A percentile compares a stretch with the other conserved stretches of the same genome.
Evolutionary conservation across 2,329 filamentous ascomycete species (phyloP).

Genomic region (Drechslerella coelobrocha): DNA sequence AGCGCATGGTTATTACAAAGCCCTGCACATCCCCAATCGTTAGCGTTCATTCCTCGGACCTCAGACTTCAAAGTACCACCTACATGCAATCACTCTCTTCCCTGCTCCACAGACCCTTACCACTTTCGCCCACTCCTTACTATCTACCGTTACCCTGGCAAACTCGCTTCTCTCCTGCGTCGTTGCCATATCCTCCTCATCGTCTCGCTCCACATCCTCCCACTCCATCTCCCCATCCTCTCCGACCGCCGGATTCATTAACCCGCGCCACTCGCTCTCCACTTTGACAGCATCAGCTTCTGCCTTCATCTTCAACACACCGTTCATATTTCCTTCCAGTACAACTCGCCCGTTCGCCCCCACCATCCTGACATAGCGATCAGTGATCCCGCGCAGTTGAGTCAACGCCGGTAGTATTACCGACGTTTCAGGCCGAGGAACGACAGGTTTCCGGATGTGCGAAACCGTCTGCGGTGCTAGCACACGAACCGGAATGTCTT

Average conservation of each 20-base stretch:
- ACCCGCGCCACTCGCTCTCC: conserved; percentile 80
- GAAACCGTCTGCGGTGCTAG: conserved; percentile 83
- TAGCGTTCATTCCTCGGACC: conserved; percentile 50
- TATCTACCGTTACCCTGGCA: conserved; percentile 89
- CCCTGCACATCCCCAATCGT: conserved; percentile 57
- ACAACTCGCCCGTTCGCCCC: conserved; percentile 75
- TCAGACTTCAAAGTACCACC: conserved; percentile 55
- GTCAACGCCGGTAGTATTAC: conserved; percentile 86
- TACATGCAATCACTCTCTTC: conserved; percentile 89
- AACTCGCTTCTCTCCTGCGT: conserved; percentile 72
- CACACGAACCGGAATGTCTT: conserved; percentile 94
- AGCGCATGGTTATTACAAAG: conserved; percentile 81
- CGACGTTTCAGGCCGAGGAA: conserved; percentile 90
- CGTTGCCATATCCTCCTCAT: conserved; percentile 72
- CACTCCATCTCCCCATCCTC: conserved; percentile 74
- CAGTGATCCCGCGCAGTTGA: conserved; percentile 90
- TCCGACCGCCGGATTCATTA: conserved; percentile 80
- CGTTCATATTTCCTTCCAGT: conserved; percentile 92
- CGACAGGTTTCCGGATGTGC: conserved; percentile 88
- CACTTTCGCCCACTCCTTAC: conserved; percentile 92
- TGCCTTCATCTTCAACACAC: conserved; percentile 78
- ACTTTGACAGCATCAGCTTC: conserved; percentile 84
- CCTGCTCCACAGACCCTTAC: conserved; percentile 88
- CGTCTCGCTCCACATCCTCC: conserved; percentile 74
- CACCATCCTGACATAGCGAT: conserved; percentile 85